Conservation (phyloP, 78 protist genomes). For the Dictyostelium citrinum region DNA sequence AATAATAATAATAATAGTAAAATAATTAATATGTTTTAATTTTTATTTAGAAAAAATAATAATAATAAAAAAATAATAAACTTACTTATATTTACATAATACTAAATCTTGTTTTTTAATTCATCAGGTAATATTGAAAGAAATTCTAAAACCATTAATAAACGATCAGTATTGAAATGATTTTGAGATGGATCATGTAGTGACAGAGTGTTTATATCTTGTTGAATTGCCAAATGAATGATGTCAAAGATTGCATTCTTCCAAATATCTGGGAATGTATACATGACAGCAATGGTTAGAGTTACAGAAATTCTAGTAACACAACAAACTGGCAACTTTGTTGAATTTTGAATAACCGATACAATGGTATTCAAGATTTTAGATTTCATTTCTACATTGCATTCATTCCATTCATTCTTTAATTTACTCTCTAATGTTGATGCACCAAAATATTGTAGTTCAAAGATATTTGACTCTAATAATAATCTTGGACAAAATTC, state of each 20-base stretch:
- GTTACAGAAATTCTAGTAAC: conserved; percentile 20
- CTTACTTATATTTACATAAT: conserved; percentile 1
- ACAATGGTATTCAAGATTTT: background rate
- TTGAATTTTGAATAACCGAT: background rate
- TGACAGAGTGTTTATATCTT: background rate
- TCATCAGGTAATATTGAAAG: conserved; percentile 36
- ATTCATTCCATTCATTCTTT: conserved; percentile 44
- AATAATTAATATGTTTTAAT: too few relatives aligned
- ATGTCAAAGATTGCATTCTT: conserved; percentile 33
- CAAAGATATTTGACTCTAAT: conserved; percentile 38
- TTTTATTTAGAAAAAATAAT: too few relatives aligned
- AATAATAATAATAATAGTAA: too few relatives aligned
- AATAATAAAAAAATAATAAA: too few relatives aligned
- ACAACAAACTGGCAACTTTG: background rate
- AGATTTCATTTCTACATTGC: background rate
- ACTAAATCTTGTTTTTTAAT: background rate
- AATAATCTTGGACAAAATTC: conserved; percentile 45
- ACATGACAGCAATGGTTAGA: conserved; percentile 4
- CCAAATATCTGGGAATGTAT: conserved; percentile 35
- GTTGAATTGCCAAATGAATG: conserved; percentile 1
- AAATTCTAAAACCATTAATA: conserved; percentile 43
- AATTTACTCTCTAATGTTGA: conserved; percentile 60
- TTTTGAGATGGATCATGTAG: background rate
- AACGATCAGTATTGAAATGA: background rate
- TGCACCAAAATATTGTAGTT: conserved; percentile 73